Conservation (phyloP, 169 alveolate genomes). For the Besnoitia besnoiti region DNA sequence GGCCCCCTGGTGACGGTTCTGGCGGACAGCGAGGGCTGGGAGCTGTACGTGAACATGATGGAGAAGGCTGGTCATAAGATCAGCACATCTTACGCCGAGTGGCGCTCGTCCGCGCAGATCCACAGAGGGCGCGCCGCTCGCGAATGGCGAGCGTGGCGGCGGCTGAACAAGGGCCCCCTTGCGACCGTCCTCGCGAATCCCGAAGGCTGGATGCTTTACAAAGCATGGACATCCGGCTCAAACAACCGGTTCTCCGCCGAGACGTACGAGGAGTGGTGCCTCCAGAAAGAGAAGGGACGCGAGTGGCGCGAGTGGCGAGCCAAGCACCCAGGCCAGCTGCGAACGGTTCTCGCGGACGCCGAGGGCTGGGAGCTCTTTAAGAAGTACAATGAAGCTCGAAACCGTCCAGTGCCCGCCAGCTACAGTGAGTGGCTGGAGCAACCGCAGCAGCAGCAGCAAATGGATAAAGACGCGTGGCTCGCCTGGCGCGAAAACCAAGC, state of each 20-base stretch:
- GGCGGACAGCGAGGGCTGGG: slow-evolving; percentile 55
- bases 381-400: neutral
- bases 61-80: slow-evolving; percentile 53
- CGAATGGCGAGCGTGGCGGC: slow-evolving; percentile 66
- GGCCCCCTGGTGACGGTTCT: slow-evolving; percentile 59
- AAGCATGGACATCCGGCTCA: neutral
- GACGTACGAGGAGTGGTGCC: neutral
- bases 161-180: slow-evolving; percentile 57
- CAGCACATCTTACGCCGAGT: slow-evolving; percentile 49
- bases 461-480: slow-evolving; percentile 50
- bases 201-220: slow-evolving; percentile 59
- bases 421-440: slow-evolving; percentile 41
- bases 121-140: slow-evolving; percentile 31
- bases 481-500: slow-evolving; percentile 62
- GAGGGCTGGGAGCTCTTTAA: neutral
- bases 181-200: slow-evolving; percentile 58
- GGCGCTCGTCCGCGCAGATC: neutral
- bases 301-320: slow-evolving; percentile 65
- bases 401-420: slow-evolving; percentile 1
- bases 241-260: neutral
- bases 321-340: slow-evolving; percentile 54
- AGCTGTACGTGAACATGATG: slow-evolving; percentile 56
- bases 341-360: neutral
- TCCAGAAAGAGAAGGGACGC: neutral
- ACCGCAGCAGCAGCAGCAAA: slow-evolving; percentile 42